Conservation (phyloP, 306 rosid species). For the Cotoneaster glaucophyllus region DNA sequence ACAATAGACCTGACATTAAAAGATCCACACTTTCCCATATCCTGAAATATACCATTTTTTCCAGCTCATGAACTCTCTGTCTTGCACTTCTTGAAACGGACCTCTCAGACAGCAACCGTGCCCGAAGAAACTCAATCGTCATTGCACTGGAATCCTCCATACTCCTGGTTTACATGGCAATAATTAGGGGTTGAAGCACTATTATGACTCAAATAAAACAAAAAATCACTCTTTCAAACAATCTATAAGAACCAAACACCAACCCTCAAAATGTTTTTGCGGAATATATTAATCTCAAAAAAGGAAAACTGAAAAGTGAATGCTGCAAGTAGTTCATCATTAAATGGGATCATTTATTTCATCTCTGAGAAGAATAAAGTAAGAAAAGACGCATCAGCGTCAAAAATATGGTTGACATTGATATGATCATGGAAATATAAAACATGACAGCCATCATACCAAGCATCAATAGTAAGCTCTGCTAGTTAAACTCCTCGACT, state of each 20-base stretch:
- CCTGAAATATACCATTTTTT: constrained; percentile 45
- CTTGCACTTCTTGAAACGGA: constrained; percentile 80
- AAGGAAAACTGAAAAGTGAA: background rate
- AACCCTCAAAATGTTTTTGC: background rate
- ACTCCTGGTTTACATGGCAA: constrained; percentile 25
- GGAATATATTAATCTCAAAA: background rate
- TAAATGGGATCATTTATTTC: background rate
- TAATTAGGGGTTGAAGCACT: background rate
- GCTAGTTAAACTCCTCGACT: background rate
- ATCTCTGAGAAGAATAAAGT: background rate
- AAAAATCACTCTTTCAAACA: background rate
- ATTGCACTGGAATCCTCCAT: constrained; percentile 65
- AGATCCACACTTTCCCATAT: constrained; percentile 10
- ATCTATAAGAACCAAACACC: background rate
- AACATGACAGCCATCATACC: background rate
- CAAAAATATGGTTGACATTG: background rate
- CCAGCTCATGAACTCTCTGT: constrained; percentile 79
- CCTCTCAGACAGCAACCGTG: constrained; percentile 83
- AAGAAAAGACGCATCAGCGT: background rate
- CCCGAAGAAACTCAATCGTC: constrained; percentile 85
- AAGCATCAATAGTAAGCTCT: constrained; percentile 2
- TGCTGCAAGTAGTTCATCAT: background rate
- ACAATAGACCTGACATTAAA: constrained; percentile 7
- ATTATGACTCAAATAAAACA: background rate
- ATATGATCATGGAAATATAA: background rate